Base-by-base conservation (phyloP, 345 rosid species). In the Acer negundo region DNA sequence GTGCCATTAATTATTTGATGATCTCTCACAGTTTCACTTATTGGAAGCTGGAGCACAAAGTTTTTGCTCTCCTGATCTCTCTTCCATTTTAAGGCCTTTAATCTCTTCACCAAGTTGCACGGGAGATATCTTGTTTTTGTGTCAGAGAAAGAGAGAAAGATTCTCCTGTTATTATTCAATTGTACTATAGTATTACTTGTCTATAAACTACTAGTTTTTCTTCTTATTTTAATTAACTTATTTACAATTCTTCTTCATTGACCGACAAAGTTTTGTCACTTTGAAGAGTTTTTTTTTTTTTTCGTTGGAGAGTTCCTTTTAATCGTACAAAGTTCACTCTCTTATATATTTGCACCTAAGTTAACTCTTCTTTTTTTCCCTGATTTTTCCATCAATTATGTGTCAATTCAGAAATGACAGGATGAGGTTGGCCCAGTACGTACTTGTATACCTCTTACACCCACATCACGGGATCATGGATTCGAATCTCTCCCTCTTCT, bases 1-100 rank as follows among this genome's bases (percentile, higher is more conserved):
- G 46, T 0, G 84, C 80, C 89, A 83, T 86, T n/a, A n/a, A n/a
- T n/a, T 31, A 31, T 31, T 31, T 31, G 3, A 31, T 31, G 38
- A 31, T 26, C 23, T 40, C 55, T 61, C 19, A 53, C 22, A 40
- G 51, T 73, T 59, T n/a, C 12, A 59, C 4, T 17, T 22, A 12
- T 67, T 67, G 58, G 75, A 51, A 53, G 38, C 38, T 31, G 31
- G 4, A 69, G 38, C 62, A 24, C 47, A 19, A 59, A 44, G 51
- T 40, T 62, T 64, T 4, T 53, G 68, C 38, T 74, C 42, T 31
- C 76, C 49, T 38, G 13, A 1, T 59, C 49, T 72, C 51, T 9
- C 19, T 58, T n/a, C 46, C 55, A 67, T 66, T 71, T 44, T 65
- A 76, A 80, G 17, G 69, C 2, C 69, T 35, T 80, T 46, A 75